Evolutionary conservation across 225 moss, liverwort and hornwort genomes (phyloP), one percentile per base, ranked within the genome.

Genomic region (Anthoceros angustus): DNA sequence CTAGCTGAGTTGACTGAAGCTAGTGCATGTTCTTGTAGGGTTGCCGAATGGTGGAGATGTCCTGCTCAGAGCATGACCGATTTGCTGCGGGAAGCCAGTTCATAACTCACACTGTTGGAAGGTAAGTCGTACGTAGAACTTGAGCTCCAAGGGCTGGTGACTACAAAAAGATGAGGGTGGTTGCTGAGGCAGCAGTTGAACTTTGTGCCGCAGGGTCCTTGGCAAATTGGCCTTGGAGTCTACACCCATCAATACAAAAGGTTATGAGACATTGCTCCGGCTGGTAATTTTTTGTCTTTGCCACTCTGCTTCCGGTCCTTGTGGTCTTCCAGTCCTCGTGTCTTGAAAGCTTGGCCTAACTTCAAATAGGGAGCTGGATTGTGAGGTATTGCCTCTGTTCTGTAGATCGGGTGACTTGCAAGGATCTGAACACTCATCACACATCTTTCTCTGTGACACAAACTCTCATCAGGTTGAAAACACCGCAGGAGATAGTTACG

Each of bases 11-110:
- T 4, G 15, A 20, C 15, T 12, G 20, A 18, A 16, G 16, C 15
- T 42, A 42, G 39, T 23, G 43, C 21, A n/a, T 65, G 32, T 49
- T 41, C 23, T 66, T 65, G 67, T 74, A 98, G 98, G 98, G 98
- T 68, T 98, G 98, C 79, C 88, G 87, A 75, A 98, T 98, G 98
- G 98, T 89, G 62, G 86, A 89, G 73, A 98, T 98, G 98, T 78
- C 84, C 26, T 98, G 89, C 70, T 64, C 83, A 48, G 98, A 98
- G 72, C 98, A 98, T 68, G 98, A 98, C 80, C 82, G 87, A 62
- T 85, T 78, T 86, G 98, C 98, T 64, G 98, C 98, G 38, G 87
- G 92, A 43, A 87, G 84, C 72, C 98, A 98, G 72, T 98, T 98
- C 62, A 84, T 92, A 73, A 98, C 98, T 49, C 98, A 98, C 75